A percentile compares a stretch with the other conserved stretches of the same genome.
phyloP scores from a whole-genome alignment of 2,329 filamentous ascomycete species.

The Akanthomyces muscarius region DNA sequence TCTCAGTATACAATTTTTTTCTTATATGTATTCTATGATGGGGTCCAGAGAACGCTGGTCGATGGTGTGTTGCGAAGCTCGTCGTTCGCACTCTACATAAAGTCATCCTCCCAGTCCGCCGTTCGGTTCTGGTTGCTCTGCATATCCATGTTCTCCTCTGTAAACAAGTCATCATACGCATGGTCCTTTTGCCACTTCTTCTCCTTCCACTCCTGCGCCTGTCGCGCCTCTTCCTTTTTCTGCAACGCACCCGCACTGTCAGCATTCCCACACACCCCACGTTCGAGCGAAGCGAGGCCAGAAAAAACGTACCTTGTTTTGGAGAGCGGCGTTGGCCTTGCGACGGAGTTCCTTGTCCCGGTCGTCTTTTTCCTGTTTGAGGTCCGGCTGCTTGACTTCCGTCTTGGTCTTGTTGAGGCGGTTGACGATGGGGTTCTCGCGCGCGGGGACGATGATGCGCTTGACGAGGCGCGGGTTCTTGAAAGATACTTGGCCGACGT shows the following conservation, averaged over 20 bases:
- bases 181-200: conserved; percentile 96
- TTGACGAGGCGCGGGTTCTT: conserved; percentile 71
- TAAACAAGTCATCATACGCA: conserved; percentile 90
- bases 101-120: conserved; percentile 81
- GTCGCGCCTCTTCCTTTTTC: conserved; percentile 71
- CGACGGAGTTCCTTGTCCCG: conserved; percentile 66
- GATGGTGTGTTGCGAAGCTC: no score
- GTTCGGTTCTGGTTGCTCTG: conserved; percentile 83
- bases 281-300: not conserved
- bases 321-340: conserved; percentile 60
- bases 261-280: not conserved
- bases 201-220: conserved; percentile 78
- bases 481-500: conserved; percentile 89
- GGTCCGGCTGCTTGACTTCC: conserved; percentile 74
- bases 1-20: no score
- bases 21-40: no score
- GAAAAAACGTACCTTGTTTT: conserved; percentile 50
- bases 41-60: no score
- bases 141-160: conserved; percentile 70
- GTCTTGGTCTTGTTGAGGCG: conserved; percentile 95
- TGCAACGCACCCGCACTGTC: conserved; percentile 27
- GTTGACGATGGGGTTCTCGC: conserved; percentile 91
- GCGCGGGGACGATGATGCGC: conserved; percentile 70
- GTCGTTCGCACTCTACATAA: conserved; percentile 59
- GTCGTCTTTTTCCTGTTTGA: conserved; percentile 78